Conservation (phyloP, 805 yeast species). For the Saturnispora mendoncae region DNA sequence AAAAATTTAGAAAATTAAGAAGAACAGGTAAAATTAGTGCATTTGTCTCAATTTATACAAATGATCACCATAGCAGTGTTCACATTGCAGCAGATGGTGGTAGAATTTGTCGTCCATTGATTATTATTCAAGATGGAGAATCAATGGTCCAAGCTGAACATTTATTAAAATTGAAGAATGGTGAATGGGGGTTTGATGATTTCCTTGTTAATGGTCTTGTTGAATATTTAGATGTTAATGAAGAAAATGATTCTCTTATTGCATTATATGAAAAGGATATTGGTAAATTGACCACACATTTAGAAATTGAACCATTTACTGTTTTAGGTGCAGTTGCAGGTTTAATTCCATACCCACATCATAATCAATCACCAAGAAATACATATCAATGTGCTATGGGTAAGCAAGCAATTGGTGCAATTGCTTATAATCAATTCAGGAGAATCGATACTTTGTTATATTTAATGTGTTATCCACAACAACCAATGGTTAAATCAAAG, state of each 20-base stretch:
- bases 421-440: constrained; percentile 92
- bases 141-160: constrained; percentile 70
- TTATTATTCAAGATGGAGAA: constrained; percentile 67
- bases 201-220: constrained; percentile 79
- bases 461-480: constrained; percentile 97
- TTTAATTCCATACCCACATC: constrained; percentile 85
- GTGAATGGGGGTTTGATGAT: constrained; percentile 83
- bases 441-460: constrained; percentile 91
- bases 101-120: constrained; percentile 92
- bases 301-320: constrained; percentile 94
- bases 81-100: constrained; percentile 99
- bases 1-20: constrained; percentile 69
- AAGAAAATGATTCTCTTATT: constrained; percentile 88
- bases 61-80: constrained; percentile 84
- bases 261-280: constrained; percentile 77
- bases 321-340: constrained; percentile 91
- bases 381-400: constrained; percentile 96
- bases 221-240: constrained; percentile 94
- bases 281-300: constrained; percentile 58
- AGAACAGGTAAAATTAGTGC: constrained; percentile 80
- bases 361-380: constrained; percentile 86
- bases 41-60: constrained; percentile 84
- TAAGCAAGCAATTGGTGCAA: constrained; percentile 99
- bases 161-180: constrained; percentile 50
- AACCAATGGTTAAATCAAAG: constrained; percentile 97